Evolutionary conservation across 2,329 filamentous ascomycete species (phyloP).

Genomic region (Tolypocladium pustulatum): DNA sequence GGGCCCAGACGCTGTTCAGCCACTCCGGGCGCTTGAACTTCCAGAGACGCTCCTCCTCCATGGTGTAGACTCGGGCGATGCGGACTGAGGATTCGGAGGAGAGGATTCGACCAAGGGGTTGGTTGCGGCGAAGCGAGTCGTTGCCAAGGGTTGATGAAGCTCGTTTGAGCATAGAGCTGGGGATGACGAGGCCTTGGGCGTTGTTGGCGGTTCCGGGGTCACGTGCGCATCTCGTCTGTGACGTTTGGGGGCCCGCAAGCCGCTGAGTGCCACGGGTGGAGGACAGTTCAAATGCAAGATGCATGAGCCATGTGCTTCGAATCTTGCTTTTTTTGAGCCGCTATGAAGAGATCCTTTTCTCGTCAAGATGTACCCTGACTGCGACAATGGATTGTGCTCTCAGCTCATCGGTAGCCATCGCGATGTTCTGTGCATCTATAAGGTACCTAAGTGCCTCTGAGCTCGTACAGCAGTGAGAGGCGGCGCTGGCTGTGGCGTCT

Average conservation of each 20-base stretch:
- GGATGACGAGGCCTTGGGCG: not conserved
- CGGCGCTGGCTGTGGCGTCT: not conserved
- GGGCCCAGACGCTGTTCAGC: constrained; percentile 54
- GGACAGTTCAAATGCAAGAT: no score
- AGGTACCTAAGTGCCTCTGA: no score
- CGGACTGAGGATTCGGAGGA: not conserved
- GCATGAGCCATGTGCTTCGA: not conserved
- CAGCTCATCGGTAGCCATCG: not conserved
- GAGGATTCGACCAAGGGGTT: not conserved
- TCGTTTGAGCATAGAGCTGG: not conserved
- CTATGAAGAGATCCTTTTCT: no score
- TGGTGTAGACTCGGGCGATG: constrained; percentile 16
- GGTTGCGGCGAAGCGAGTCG: not conserved
- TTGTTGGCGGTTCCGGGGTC: not conserved
- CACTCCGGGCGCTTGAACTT: constrained; percentile 58
- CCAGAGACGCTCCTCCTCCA: constrained; percentile 57
- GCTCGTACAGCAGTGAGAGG: not conserved
- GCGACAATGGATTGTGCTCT: not conserved
- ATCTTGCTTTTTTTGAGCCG: no score
- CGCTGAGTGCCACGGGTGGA: not conserved
- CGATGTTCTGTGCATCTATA: not conserved
- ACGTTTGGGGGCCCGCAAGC: not conserved
- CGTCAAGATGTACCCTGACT: no score
- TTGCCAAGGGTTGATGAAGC: not conserved
- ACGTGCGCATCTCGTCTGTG: not conserved